These are phyloP conservation scores for Prosopis cineraria DNA, from an alignment of 306 rosid species.

Conservation along the genomic window DNA sequence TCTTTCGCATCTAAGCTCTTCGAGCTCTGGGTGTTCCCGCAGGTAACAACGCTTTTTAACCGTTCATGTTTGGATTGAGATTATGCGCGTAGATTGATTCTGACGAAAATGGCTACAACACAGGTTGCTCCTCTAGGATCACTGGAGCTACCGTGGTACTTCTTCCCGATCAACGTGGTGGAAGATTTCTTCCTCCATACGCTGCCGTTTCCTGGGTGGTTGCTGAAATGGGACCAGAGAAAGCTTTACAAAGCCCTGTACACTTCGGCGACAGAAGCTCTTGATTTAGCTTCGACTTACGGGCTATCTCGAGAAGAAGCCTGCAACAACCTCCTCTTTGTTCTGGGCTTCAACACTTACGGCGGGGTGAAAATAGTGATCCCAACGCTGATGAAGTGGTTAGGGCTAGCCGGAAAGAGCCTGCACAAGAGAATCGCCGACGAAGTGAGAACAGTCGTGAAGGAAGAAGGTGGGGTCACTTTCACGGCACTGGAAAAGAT, in stretches of 20 bases:
- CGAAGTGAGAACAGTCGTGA: slow-evolving; percentile 63
- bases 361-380: neutral
- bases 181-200: slow-evolving; percentile 22
- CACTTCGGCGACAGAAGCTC: neutral
- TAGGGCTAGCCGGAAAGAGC: slow-evolving; percentile 52
- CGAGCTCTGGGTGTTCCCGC: neutral
- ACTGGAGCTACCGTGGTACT: neutral
- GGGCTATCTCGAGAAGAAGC: neutral
- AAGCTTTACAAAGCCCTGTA: neutral
- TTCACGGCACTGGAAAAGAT: slow-evolving; percentile 49
- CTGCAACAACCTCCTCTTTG: slow-evolving; percentile 16
- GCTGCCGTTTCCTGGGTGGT: slow-evolving; percentile 1
- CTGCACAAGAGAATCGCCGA: slow-evolving; percentile 50
- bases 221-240: neutral
- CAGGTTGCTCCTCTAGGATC: neutral
- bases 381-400: neutral
- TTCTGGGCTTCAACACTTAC: slow-evolving; percentile 4
- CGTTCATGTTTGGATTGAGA: too few species aligned
- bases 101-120: too few species aligned
- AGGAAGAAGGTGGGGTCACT: slow-evolving; percentile 46
- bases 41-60: neutral
- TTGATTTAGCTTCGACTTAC: neutral
- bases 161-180: slow-evolving; percentile 5
- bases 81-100: too few species aligned
- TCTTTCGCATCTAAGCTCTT: neutral